Base-by-base conservation (phyloP, 139 green algal species). In the Ulvella scutata region DNA sequence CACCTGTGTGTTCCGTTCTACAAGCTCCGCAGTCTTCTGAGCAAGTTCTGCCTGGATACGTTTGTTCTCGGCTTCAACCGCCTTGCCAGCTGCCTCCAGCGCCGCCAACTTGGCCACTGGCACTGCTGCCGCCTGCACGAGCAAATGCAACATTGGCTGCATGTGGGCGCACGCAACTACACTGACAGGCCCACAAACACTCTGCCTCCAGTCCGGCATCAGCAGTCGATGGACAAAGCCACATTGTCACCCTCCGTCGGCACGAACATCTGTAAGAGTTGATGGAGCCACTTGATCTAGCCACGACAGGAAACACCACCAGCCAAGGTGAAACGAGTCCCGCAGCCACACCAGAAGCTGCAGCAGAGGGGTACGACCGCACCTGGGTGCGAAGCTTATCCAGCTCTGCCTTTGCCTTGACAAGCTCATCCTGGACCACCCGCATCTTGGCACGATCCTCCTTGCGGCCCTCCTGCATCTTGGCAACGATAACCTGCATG, bases 231-330 rank as follows among this genome's bases (percentile, higher is more conserved):
- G n/a, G n/a, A n/a, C n/a, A n/a, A n/a, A n/a, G n/a, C n/a, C n/a
- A n/a, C n/a, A n/a, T n/a, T n/a, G n/a, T n/a, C n/a, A n/a, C n/a
- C n/a, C n/a, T n/a, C n/a, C n/a, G n/a, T n/a, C n/a, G n/a, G n/a
- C n/a, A n/a, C n/a, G n/a, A n/a, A n/a, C n/a, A n/a, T n/a, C n/a
- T n/a, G n/a, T n/a, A n/a, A n/a, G n/a, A n/a, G n/a, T n/a, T n/a
- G n/a, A n/a, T n/a, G n/a, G n/a, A 77, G 44, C 34, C 76, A 74
- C 74, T 81, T 72, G 74, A 80, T 84, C 67, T 84, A 79, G 29
- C 76, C 76, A 51, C 79, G 74, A 26, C 38, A 60, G 20, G 37
- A 17, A 23, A 62, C 13, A 77, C 3, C 2, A 38, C 3, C 38
- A 62, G 73, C 3, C n/a, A 28, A 82, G 43, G 21, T 62, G 38